Evolutionary conservation across 2,329 filamentous ascomycete species (phyloP).

Genomic region (Beauveria sp.): DNA sequence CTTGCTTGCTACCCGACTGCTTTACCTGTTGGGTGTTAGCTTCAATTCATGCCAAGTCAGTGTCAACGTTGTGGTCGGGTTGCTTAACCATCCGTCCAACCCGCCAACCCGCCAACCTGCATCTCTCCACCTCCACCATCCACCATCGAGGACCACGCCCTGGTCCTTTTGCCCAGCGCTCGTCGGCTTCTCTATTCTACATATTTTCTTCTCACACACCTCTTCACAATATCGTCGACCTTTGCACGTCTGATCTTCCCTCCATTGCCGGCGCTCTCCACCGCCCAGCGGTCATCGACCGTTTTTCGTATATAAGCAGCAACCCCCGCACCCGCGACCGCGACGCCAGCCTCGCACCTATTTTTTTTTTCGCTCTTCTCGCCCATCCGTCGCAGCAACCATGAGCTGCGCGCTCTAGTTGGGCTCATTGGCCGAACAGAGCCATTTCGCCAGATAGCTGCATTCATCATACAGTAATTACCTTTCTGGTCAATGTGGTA

Average conservation of each 20-base stretch:
- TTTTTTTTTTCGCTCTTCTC: neutral
- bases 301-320: slow-evolving; percentile 5
- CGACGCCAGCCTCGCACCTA: neutral
- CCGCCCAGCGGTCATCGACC: neutral
- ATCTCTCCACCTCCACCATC: neutral
- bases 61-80: neutral
- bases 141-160: neutral
- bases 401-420: slow-evolving; percentile 1
- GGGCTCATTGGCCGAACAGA: slow-evolving; percentile 1
- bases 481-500: neutral
- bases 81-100: neutral
- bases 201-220: neutral
- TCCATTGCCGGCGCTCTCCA: neutral
- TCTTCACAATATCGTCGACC: neutral
- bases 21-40: too few relatives aligned
- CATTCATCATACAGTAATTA: neutral
- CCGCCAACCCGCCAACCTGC: neutral
- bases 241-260: neutral
- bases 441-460: neutral
- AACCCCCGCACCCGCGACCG: slow-evolving; percentile 13
- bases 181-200: neutral
- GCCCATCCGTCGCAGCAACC: neutral
- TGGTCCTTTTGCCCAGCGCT: neutral
- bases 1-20: too few relatives aligned
- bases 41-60: too few relatives aligned